Evolutionary conservation across 805 yeast genomes (phyloP), one percentile per base, ranked within the genome.

Genomic region (Spathaspora boniae): DNA sequence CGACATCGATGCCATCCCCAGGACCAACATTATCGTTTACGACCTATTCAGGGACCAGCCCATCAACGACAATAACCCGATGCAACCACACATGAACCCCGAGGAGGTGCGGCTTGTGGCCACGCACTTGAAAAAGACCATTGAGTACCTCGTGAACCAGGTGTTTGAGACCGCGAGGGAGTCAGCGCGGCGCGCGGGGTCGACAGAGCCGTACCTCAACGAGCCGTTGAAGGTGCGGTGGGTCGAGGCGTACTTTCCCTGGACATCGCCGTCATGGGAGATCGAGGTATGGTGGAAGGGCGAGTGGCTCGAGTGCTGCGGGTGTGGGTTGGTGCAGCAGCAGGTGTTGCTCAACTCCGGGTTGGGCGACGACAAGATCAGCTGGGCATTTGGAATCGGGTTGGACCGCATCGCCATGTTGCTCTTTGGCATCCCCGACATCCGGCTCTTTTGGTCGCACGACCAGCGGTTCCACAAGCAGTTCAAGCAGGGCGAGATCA

Each of bases 201-300:
- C 77, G 1, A 60, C 67, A 1, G 72, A 68, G 23, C 78, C 73
- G 4, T 82, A 79, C 46, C 58, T 80, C 43, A 72, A 78, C 40
- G 82, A 80, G 47, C 95, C 95, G 5, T 69, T 93, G 42, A 81
- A 76, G 52, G 85, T 89, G 14, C 73, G 98, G 47, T 93, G 98
- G 98, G 83, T 88, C 22, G 94, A 86, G 51, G 95, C 93, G 0
- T 86, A 80, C 51, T 93, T 93, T 66, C 98, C 98, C 3, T 93
- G 98, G 97, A 93, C 98, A 3, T 79, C 95, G 1, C 98, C 98
- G 3, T 85, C 95, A 28, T 93, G 95, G 94, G 97, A 93, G 53
- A 87, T 94, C 47, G 98, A 93, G 61, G 96, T 93, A 4, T 88
- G 94, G 89, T 93, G 98, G 97, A 86, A 88, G 54, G 95, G 93